Base-by-base conservation (phyloP, 1,284 basidiomycete species). In the Singerocomus inundabilis region DNA sequence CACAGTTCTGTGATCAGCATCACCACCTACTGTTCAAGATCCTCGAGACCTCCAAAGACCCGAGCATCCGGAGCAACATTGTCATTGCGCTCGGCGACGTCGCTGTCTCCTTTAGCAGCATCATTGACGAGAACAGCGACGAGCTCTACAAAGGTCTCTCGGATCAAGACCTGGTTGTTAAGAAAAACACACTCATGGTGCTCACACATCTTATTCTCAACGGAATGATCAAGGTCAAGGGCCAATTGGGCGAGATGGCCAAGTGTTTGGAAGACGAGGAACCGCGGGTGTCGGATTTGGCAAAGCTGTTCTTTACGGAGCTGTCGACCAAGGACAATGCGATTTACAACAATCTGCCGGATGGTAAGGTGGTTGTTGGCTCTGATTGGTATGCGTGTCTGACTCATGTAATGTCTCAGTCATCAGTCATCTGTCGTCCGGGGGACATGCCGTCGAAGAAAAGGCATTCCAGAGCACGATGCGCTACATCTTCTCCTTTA, bases 101-200 rank as follows among this genome's bases (percentile, higher is more conserved):
- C 44, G 95, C 96, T 0, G 91, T 99, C 12, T 97, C 91, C 40
- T 98, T 98, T 76, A 95, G 91, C 68, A 95, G 77, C 54, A 88
- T 99, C 68, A 86, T 99, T 60, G 96, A 98, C 70, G 94, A 98
- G 75, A 98, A 98, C 75, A 94, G 89, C 67, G 91, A 94, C 61
- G 88, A 94, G 54, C 76, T 99, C 6, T 99, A 98, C 74, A 91
- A 90, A 60, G 96, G 96, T 1, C 79, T 99, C 36, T 85, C 88
- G 9, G 96, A 99, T 68, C 70, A 74, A 18, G 85, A 98, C 64
- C 74, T 92, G 5, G 82, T 89, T 38, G 96, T 99, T 54, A 99
- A 98, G 84, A 98, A 99, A 78, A 98, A 98, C 72, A 98, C 96
- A 37, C 79, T 99, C 43, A 99, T 99, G 96, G 96, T 99, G 41